Base-by-base conservation (phyloP, 2,329 filamentous ascomycete species). In the Colletotrichum theobromicola region DNA sequence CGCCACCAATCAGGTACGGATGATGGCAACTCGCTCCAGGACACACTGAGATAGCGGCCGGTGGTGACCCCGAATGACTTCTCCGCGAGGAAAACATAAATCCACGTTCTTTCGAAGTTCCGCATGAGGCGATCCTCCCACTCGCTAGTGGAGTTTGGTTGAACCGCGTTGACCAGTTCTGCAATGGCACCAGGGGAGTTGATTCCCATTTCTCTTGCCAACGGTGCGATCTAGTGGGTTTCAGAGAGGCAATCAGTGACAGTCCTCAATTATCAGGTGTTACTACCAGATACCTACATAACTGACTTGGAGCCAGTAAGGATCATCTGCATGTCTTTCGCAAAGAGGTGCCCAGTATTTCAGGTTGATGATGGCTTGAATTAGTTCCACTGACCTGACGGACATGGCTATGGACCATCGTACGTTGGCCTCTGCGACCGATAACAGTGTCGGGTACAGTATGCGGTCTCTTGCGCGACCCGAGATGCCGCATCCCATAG, bases 401-500 rank as follows among this genome's bases (percentile, higher is more conserved):
- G 77, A 76, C 12, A 76, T 70, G 30, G 78, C 78, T 53, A 80
- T 79, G 16, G 77, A 77, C 79, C 79, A 80, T 42, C 77, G 76
- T 60, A 80, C 75, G 70, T 79, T 79, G 26, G 62, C 75, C 68
- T 79, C 77, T 12, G 79, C 79, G 7, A 80, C 35, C 9, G 78
- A 78, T 2, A 77, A 57, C 7, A 80, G 65, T 4, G 75, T 70
- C 3, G 78, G 75, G 18, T 78, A 80, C 6, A 80, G 58, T 2
- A 79, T 67, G 7, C 76, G 67, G 64, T 80, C 79, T 16, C 79
- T 74, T 2, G 79, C 76, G 5, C 77, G 75, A 60, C 68, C 73
- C 1, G 79, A 80, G 16, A 80, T 67, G 18, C 78, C 79, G 42
- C 78, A 79, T n/a, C 78, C 79, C 3, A 80, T 67, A 5, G 79